These are phyloP conservation scores for Fraxinus albicans DNA, from an alignment of 305 asterid genomes.

Conservation along the genomic window DNA sequence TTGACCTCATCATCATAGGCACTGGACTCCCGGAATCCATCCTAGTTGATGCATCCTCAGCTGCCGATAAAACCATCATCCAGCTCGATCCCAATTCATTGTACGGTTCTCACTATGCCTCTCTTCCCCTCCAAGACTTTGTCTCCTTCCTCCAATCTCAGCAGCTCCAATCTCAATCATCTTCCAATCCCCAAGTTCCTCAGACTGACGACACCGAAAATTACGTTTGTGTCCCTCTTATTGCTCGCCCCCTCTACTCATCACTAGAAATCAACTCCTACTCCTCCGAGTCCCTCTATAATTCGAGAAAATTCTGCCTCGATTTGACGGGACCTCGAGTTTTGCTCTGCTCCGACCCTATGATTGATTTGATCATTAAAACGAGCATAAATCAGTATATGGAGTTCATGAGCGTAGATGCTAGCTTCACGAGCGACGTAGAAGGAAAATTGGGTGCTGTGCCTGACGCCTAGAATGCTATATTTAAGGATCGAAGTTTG, in stretches of 20 bases:
- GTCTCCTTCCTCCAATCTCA: conserved; percentile 28
- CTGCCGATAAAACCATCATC: conserved; percentile 60
- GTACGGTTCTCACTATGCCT: conserved; percentile 68
- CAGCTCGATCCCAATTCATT: conserved; percentile 39
- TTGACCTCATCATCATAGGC: conserved; percentile 70
- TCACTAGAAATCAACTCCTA: conserved; percentile 45
- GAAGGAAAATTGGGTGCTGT: conserved; percentile 57
- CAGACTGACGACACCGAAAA: conserved; percentile 23
- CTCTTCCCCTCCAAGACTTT: conserved; percentile 57
- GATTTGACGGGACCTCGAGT: conserved; percentile 79
- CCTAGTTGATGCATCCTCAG: conserved; percentile 35
- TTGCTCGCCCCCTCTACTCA: conserved; percentile 53
- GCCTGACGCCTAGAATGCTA: conserved; percentile 82
- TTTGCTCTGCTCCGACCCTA: conserved; percentile 64
- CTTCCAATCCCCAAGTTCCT: not conserved
- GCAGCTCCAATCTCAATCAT: no score
- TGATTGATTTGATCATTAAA: conserved; percentile 59
- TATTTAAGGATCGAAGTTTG: conserved; percentile 61
- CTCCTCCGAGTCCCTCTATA: conserved; percentile 47
- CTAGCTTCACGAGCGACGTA: conserved; percentile 50
- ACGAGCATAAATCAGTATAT: conserved; percentile 75
- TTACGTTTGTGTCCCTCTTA: conserved; percentile 34
- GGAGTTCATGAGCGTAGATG: conserved; percentile 82
- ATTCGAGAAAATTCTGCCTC: conserved; percentile 51
- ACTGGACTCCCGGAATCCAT: conserved; percentile 83